A percentile compares a stretch with the other conserved stretches of the same genome.
Evolutionary conservation across 345 rosid species (phyloP).

Genomic region (Dipteronia dyeriana): DNA sequence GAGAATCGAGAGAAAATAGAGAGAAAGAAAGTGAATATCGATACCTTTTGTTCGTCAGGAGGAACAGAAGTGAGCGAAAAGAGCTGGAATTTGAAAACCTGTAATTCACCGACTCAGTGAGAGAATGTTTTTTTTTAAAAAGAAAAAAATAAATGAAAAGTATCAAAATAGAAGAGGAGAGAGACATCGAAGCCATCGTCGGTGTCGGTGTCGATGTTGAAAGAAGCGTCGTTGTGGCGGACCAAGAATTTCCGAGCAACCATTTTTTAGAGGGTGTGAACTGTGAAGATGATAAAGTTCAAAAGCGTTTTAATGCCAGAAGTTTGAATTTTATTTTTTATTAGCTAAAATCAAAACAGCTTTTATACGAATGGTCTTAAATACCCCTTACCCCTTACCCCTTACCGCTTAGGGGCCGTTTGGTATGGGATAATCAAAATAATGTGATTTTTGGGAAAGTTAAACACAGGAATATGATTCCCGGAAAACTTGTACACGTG

Average conservation of each 20-base stretch:
- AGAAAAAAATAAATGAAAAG: neutral
- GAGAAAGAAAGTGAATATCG: neutral
- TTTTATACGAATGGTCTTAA: too few relatives aligned
- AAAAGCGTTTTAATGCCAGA: too few relatives aligned
- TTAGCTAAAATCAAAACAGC: too few relatives aligned
- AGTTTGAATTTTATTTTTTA: too few relatives aligned
- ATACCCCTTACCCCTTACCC: too few relatives aligned
- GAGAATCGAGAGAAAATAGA: neutral
- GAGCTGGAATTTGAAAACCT: constrained; percentile 80
- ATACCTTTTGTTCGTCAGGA: constrained; percentile 81
- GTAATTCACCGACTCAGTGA: constrained; percentile 2
- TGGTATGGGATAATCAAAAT: too few relatives aligned
- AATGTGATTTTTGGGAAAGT: too few relatives aligned
- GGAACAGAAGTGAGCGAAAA: constrained; percentile 80
- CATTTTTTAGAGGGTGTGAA: constrained; percentile 37
- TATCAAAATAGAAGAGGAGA: neutral
- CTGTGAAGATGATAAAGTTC: too few relatives aligned
- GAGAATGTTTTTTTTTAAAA: neutral
- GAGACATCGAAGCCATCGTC: constrained; percentile 80
- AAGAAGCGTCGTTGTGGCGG: constrained; percentile 49
- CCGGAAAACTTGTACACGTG: too few relatives aligned
- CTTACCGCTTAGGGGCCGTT: too few relatives aligned
- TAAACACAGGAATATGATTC: too few relatives aligned
- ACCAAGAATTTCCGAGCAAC: constrained; percentile 65
- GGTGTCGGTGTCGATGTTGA: constrained; percentile 67